Base-by-base conservation (phyloP, 768 basidiomycete genomes). In the Lanmaoa pseudosensibilis region DNA sequence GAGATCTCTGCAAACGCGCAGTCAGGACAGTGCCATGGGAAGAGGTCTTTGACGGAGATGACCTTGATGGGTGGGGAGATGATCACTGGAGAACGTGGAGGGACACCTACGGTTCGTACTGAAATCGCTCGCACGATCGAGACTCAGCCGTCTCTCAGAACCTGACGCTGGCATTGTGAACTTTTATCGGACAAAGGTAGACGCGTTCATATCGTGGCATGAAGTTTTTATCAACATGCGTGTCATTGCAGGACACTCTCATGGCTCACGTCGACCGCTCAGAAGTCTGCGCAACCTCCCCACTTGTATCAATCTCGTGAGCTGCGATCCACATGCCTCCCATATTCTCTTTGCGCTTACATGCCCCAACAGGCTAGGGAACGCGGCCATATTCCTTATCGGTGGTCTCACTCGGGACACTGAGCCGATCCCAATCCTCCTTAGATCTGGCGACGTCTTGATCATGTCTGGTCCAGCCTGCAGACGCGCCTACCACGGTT, bases 241-340 rank as follows among this genome's bases (percentile, higher is more conserved):
- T 21, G 3, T 19, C 37, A 27, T 49, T 27, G 19, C n/a, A 58
- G 82, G 94, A 98, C 60, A 92, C 94, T 0, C 82, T 99, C 19
- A 98, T 98, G 89, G 96, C 84, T 0, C 96, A 99, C 70, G 92
- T 97, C n/a, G 96, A 99, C 71, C 89, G 92, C 19, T 94, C 95
- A 21, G 96, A 99, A 74, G 80, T 96, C 10, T 96, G 94, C 63
- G 86, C 92, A 2, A 92, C 92, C 5, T 87, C 92, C 0, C 96
- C 96, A 0, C 80, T 99, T 0, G 92, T 98, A 6, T 97, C 94
- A 0, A 86, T 99, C 48, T 97, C 94, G 94, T 95, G 61, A 64
- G 89, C 71, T 46, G 45, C 46, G 18, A 46, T 30, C 19, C n/a
- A 18, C 34, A 11, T 16, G 10, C 18, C n/a, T 13, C 18, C 21